A percentile compares a stretch with the other conserved stretches of the same genome.
Conservation (phyloP, 257 asterid genomes). For the Echium plantagineum region DNA sequence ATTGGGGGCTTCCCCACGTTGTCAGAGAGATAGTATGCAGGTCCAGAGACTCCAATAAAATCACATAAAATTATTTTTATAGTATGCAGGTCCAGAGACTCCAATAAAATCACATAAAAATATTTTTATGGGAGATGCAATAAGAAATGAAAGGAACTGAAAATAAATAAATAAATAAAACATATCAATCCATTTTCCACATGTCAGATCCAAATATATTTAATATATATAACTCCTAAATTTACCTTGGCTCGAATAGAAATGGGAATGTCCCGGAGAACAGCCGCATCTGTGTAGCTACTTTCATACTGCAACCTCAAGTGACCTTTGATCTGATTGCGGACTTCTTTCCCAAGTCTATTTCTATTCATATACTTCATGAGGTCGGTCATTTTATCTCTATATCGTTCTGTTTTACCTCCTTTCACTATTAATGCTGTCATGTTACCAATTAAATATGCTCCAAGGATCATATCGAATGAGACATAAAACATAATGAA, state of each 20-base stretch:
- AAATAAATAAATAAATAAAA: neutral
- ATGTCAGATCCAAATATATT: neutral
- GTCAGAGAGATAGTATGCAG: too few species aligned
- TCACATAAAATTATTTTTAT: too few species aligned
- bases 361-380: slow-evolving; percentile 75
- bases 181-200: neutral
- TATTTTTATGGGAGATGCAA: too few species aligned
- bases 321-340: slow-evolving; percentile 81
- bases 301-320: slow-evolving; percentile 85
- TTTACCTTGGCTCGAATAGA: slow-evolving; percentile 84
- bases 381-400: slow-evolving; percentile 83
- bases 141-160: neutral
- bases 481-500: slow-evolving; percentile 86
- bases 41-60: too few species aligned
- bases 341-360: slow-evolving; percentile 54
- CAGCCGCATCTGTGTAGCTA: slow-evolving; percentile 60
- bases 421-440: slow-evolving; percentile 94
- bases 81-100: too few species aligned
- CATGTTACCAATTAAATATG: slow-evolving; percentile 96
- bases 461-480: slow-evolving; percentile 87
- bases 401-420: slow-evolving; percentile 73
- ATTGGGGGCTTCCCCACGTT: too few species aligned
- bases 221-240: neutral
- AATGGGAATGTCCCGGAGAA: slow-evolving; percentile 80
- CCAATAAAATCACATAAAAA: too few species aligned